Percentiles rank a stretch among this genome's conserved stretches.
These are phyloP conservation scores for Edaphochlamys debaryana DNA, from an alignment of 139 green algal species.

Conservation along the genomic window DNA sequence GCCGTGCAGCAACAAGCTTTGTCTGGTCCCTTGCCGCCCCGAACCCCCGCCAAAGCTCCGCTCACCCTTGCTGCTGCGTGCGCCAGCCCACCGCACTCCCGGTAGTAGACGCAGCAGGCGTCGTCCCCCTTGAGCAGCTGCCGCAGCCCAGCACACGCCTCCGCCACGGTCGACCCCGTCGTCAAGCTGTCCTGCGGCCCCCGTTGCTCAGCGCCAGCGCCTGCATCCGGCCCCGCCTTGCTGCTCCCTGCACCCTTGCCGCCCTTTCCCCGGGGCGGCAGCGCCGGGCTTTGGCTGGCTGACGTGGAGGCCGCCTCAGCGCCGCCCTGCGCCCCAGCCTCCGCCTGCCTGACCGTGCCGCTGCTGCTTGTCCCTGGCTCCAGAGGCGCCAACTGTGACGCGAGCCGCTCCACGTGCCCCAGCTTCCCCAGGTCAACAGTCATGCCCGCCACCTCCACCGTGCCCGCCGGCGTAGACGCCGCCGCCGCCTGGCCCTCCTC, in stretches of 20 bases:
- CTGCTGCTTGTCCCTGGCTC: not conserved
- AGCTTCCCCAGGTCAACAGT: constrained; percentile 49
- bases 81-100: constrained; percentile 63
- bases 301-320: not conserved
- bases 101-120: constrained; percentile 57
- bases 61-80: not conserved
- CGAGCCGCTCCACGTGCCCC: constrained; percentile 50
- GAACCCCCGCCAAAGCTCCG: too few species aligned
- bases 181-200: too few species aligned
- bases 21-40: too few species aligned
- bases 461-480: not conserved
- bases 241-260: not conserved
- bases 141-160: constrained; percentile 13
- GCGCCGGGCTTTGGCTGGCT: not conserved
- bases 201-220: not conserved
- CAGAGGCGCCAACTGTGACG: constrained; percentile 20
- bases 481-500: not conserved
- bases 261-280: not conserved
- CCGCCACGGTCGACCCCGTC: not conserved
- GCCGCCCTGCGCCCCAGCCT: not conserved
- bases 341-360: not conserved
- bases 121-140: constrained; percentile 48
- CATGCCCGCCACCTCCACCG: not conserved
- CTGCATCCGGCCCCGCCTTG: not conserved
- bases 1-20: too few species aligned